phyloP scores from a whole-genome alignment of 345 rosid genomes.

The Rhodamnia argentea region DNA sequence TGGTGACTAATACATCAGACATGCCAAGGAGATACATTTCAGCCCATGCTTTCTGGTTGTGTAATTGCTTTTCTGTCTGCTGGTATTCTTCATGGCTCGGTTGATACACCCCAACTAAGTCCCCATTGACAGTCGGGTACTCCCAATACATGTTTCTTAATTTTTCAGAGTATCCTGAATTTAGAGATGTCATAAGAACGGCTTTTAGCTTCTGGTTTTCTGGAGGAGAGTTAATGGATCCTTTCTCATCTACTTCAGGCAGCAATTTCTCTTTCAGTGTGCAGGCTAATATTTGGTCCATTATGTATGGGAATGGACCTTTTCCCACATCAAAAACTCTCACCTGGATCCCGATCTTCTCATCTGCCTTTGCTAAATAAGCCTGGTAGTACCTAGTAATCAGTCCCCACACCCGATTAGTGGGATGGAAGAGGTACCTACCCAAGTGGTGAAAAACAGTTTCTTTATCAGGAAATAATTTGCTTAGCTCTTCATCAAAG shows the following conservation, averaged over 20 bases:
- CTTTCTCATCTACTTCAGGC: constrained; percentile 26
- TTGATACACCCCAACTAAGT: constrained; percentile 41
- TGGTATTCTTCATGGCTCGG: constrained; percentile 72
- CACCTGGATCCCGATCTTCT: constrained; percentile 57
- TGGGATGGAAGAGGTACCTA: constrained; percentile 61
- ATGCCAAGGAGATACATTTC: constrained; percentile 63
- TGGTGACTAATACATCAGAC: constrained; percentile 45
- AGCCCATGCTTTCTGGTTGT: constrained; percentile 67
- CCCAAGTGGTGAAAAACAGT: constrained; percentile 57
- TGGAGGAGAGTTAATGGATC: constrained; percentile 1
- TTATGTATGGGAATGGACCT: constrained; percentile 33
- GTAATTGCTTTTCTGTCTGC: constrained; percentile 40
- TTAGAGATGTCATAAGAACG: constrained; percentile 48
- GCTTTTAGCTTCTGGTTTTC: constrained; percentile 30
- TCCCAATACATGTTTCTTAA: constrained; percentile 51
- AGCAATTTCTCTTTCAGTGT: constrained; percentile 29
- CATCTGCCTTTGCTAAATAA: constrained; percentile 57
- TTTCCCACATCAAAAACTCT: constrained; percentile 41
- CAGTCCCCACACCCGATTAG: constrained; percentile 61
- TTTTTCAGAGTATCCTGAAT: constrained; percentile 42
- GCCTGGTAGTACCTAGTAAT: constrained; percentile 51
- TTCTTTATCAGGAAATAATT: constrained; percentile 44
- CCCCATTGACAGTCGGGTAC: constrained; percentile 45
- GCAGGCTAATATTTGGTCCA: constrained; percentile 50
- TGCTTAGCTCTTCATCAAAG: constrained; percentile 27